Percentiles rank a stretch among this genome's conserved stretches.
Evolutionary conservation across 345 rosid species (phyloP).

Genomic region (Gossypium turneri): DNA sequence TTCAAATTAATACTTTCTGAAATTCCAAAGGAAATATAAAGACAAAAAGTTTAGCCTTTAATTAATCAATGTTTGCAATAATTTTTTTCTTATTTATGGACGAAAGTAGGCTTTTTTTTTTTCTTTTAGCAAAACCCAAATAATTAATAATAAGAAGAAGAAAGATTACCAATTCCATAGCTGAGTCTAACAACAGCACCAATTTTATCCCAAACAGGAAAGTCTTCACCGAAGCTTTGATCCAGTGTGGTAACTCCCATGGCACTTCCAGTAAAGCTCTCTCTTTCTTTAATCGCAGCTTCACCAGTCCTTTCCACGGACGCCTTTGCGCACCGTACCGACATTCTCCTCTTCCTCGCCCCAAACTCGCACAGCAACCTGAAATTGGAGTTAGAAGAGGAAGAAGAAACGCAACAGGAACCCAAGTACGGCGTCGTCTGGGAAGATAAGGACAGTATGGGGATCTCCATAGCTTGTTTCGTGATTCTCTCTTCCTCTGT

Average conservation of each 20-base stretch:
- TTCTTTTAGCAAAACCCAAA: neutral
- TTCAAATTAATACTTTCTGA: neutral
- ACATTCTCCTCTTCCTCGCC: constrained; percentile 28
- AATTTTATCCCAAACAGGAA: constrained; percentile 88
- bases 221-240: constrained; percentile 58
- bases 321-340: constrained; percentile 32
- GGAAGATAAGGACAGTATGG: constrained; percentile 32
- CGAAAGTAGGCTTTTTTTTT: neutral
- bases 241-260: constrained; percentile 82
- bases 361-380: constrained; percentile 20
- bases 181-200: constrained; percentile 84
- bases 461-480: constrained; percentile 33
- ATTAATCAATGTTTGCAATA: neutral
- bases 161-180: constrained; percentile 74
- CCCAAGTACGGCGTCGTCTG: constrained; percentile 31
- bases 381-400: constrained; percentile 14
- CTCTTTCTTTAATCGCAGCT: constrained; percentile 44
- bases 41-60: neutral
- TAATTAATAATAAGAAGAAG: neutral
- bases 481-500: neutral
- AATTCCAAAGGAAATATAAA: neutral
- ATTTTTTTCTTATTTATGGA: neutral
- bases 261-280: constrained; percentile 42
- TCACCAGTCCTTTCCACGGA: constrained; percentile 44
- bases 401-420: constrained; percentile 25